Base-by-base conservation (phyloP, 345 rosid species). In the Acer yangbiense region DNA sequence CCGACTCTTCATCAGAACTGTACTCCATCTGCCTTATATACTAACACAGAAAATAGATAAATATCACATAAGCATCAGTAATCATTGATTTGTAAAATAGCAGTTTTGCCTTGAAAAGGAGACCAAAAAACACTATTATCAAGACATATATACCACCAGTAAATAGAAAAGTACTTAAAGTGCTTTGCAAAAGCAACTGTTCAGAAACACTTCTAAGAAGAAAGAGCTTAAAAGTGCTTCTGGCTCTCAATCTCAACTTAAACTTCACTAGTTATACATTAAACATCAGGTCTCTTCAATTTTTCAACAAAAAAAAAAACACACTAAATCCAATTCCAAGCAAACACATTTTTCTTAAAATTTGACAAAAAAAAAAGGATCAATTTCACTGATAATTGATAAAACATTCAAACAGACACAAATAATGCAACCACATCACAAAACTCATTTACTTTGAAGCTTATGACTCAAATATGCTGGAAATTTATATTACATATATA, bases 1-100 rank as follows among this genome's bases (percentile, higher is more conserved):
- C 97, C 3, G 98, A 95, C 77, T 89, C 97, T 75, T 90, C 97
- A 2, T 84, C 93, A 66, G 96, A 90, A 80, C 88, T 82, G 39
- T 25, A 63, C 74, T 77, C 87, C 98, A 95, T 95, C 83, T 78
- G 79, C 23, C 58, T n/a, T 44, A 54, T 9, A 76, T 23, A 20
- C 14, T 4, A 77, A 12, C 29, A 55, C 16, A 16, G 27, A 21
- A 60, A n/a, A 16, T 48, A 63, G 73, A 52, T 32, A 50, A 75
- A 57, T 6, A 7, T 64, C 65, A 23, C 35, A 25, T 1, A 32
- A 50, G 25, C 54, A 46, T 17, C 27, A 64, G 25, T 64, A 27
- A n/a, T 13, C n/a, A n/a, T 9, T 17, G 18, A 46, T 5, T 63
- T 27, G 27, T 9, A 23, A 21, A 74, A 32, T 5, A 12, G 16